Evolutionary conservation across 2,329 filamentous ascomycete genomes (phyloP).

Genomic region (Calonectria leucothoes): DNA sequence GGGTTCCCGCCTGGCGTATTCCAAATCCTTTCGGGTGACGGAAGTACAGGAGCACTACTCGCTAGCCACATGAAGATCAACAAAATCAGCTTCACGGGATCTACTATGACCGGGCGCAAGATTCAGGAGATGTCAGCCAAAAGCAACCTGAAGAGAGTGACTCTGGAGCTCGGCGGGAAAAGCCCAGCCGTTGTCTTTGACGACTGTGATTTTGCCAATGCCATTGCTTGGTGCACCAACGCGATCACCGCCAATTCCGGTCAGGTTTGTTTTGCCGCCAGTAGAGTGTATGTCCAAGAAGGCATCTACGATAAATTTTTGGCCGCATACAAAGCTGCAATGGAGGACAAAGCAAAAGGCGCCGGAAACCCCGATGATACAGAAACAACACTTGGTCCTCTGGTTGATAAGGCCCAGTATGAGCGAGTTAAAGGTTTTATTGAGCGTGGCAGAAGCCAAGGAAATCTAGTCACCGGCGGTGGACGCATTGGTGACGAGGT

Average conservation of each 20-base stretch:
- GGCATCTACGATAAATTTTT: constrained; percentile 71
- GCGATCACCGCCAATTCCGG: constrained; percentile 76
- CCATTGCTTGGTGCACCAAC: constrained; percentile 54
- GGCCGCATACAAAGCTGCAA: constrained; percentile 67
- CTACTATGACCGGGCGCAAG: constrained; percentile 73
- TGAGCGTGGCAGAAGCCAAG: constrained; percentile 53
- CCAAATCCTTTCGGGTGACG: constrained; percentile 47
- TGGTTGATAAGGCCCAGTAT: constrained; percentile 61
- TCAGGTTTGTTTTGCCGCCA: constrained; percentile 81
- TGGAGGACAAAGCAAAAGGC: constrained; percentile 65
- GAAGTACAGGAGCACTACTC: constrained; percentile 25
- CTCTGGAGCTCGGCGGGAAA: constrained; percentile 79
- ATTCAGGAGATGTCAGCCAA: constrained; percentile 64
- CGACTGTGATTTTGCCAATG: constrained; percentile 72
- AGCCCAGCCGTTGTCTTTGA: constrained; percentile 74
- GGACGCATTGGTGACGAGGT: constrained; percentile 51
- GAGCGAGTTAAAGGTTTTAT: constrained; percentile 58
- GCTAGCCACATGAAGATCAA: constrained; percentile 28
- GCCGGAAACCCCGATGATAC: constrained; percentile 71
- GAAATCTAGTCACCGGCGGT: constrained; percentile 51
- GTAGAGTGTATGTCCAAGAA: constrained; percentile 75
- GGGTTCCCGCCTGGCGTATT: constrained; percentile 58
- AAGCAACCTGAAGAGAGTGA: constrained; percentile 74
- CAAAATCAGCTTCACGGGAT: constrained; percentile 79
- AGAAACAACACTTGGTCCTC: constrained; percentile 68